Conservation (phyloP, 2,329 filamentous ascomycete species). For the Paracorniculantispora psalliotae region DNA sequence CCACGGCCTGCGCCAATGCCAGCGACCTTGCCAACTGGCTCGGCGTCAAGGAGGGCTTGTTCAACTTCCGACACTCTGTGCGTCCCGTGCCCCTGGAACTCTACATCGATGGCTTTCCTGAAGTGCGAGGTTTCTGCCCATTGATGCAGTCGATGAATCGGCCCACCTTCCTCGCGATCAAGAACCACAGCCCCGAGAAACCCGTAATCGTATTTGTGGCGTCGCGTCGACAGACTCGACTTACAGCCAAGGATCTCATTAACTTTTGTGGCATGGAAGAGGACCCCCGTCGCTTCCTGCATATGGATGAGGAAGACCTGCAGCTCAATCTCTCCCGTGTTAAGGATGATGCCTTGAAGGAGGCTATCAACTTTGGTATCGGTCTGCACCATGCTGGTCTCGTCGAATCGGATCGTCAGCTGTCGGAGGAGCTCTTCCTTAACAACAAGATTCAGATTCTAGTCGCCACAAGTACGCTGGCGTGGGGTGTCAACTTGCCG, state of each 20-base stretch:
- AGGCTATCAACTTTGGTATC: conserved; percentile 96
- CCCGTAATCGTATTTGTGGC: conserved; percentile 98
- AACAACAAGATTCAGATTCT: conserved; percentile 98
- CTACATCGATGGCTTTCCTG: conserved; percentile 95
- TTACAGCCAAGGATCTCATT: conserved; percentile 94
- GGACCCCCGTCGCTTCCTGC: conserved; percentile 86
- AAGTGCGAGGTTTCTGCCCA: conserved; percentile 91
- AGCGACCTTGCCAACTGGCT: conserved; percentile 93
- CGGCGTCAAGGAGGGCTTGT: conserved; percentile 89
- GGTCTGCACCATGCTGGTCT: conserved; percentile 95
- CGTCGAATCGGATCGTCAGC: conserved; percentile 85
- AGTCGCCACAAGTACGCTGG: conserved; percentile 90
- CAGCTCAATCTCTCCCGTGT: conserved; percentile 82
- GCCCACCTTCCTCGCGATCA: conserved; percentile 92
- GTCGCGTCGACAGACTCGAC: conserved; percentile 85
- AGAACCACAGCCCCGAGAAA: conserved; percentile 92
- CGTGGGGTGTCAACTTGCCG: conserved; percentile 96
- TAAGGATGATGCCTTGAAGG: conserved; percentile 86
- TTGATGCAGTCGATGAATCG: conserved; percentile 99
- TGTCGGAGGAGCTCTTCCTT: conserved; percentile 90
- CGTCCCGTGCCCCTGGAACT: conserved; percentile 93
- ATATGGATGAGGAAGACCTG: conserved; percentile 92
- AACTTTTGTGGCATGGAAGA: conserved; percentile 99
- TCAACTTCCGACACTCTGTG: conserved; percentile 97
- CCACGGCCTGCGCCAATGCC: conserved; percentile 94